Evolutionary conservation across 129 eudicot species (phyloP).

Genomic region (Ambrosia trifida): DNA sequence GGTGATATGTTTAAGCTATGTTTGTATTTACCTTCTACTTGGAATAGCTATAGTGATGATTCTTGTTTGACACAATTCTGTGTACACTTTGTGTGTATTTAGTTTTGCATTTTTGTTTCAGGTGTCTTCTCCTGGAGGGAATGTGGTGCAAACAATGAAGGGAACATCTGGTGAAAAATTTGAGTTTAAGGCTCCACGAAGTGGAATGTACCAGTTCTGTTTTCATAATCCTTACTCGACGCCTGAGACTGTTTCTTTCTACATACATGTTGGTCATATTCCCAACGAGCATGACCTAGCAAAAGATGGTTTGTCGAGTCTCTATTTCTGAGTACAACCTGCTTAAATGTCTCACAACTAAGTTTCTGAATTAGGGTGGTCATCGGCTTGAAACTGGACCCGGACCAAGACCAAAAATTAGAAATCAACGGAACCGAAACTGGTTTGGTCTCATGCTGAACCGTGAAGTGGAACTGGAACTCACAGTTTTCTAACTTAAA

Average conservation of each 20-base stretch:
- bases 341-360: not conserved
- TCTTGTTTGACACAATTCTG: not conserved
- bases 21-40: not conserved
- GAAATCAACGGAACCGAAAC: not conserved
- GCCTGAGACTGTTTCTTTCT: slow-evolving; percentile 89
- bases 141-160: slow-evolving; percentile 63
- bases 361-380: not conserved
- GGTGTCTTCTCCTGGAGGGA: slow-evolving; percentile 83
- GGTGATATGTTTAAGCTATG: too few species aligned
- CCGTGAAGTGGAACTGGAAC: not conserved
- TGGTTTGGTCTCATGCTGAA: not conserved
- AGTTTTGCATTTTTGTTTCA: slow-evolving; percentile 38
- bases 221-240: slow-evolving; percentile 86
- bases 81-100: slow-evolving; percentile 8
- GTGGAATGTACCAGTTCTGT: slow-evolving; percentile 94
- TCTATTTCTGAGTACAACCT: slow-evolving; percentile 3
- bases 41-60: not conserved
- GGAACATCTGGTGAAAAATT: slow-evolving; percentile 95
- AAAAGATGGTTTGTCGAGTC: slow-evolving; percentile 73
- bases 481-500: not conserved
- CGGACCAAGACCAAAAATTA: not conserved
- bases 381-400: not conserved
- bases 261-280: slow-evolving; percentile 95
- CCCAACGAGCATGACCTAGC: slow-evolving; percentile 90
- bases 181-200: slow-evolving; percentile 87